A percentile compares a stretch with the other conserved stretches of the same genome.
Evolutionary conservation across 306 rosid genomes (phyloP).

Genomic region (Lablab purpureus): DNA sequence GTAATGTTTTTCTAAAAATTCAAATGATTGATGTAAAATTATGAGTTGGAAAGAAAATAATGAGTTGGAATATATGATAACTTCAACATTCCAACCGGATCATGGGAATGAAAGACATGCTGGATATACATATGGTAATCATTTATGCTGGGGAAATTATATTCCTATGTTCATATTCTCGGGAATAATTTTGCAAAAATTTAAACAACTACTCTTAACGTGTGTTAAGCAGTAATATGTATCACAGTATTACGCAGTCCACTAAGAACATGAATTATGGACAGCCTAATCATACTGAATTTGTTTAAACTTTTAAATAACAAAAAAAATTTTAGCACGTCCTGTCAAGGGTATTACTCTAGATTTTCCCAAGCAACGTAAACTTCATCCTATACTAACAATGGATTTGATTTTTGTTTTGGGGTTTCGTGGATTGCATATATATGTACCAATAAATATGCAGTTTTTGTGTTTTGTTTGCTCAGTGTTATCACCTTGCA

Average conservation of each 20-base stretch:
- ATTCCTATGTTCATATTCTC: not conserved
- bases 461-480: conserved; percentile 17
- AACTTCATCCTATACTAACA: not conserved
- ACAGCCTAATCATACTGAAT: not conserved
- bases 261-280: conserved; percentile 8
- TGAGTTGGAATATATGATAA: not conserved
- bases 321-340: not conserved
- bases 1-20: not conserved
- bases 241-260: not conserved
- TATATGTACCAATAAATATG: conserved; percentile 13
- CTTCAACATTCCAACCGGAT: not conserved
- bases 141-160: not conserved
- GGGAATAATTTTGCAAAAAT: not conserved
- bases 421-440: not conserved
- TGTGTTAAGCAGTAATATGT: conserved; percentile 20
- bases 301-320: not conserved
- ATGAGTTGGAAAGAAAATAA: not conserved
- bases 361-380: conserved; percentile 13
- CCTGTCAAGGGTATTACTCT: not conserved
- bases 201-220: not conserved
- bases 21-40: not conserved
- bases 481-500: conserved; percentile 23
- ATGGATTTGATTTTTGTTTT: not conserved
- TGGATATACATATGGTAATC: not conserved
- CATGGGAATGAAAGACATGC: not conserved